Conservation (phyloP, 2,329 filamentous ascomycete species). For the Proliferodiscus dingleyae region DNA sequence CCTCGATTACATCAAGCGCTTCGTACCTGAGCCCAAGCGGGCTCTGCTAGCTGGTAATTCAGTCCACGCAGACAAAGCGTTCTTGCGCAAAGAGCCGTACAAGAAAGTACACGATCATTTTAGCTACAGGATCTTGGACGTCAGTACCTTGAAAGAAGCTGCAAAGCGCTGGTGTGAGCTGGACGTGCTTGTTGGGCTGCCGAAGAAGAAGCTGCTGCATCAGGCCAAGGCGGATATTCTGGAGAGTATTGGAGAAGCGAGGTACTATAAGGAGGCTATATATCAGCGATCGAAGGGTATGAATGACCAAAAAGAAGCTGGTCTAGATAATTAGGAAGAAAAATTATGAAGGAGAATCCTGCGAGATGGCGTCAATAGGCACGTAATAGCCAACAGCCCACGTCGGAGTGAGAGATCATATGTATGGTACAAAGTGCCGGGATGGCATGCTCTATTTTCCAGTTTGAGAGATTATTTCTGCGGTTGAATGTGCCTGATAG, state of each 20-base stretch:
- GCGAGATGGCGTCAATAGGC: too few species aligned
- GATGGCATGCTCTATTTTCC: too few species aligned
- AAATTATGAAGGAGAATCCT: too few species aligned
- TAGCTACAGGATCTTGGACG: slow-evolving; percentile 87
- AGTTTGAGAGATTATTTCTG: too few species aligned
- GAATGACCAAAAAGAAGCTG: background rate
- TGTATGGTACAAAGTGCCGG: too few species aligned
- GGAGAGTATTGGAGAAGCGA: slow-evolving; percentile 90
- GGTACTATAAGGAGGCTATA: slow-evolving; percentile 69
- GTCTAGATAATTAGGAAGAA: background rate
- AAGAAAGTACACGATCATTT: slow-evolving; percentile 67
- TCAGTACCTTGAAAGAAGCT: slow-evolving; percentile 89
- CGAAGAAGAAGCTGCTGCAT: slow-evolving; percentile 71
- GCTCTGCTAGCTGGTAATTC: slow-evolving; percentile 87
- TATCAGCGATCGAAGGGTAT: slow-evolving; percentile 41
- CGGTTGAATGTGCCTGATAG: too few species aligned
- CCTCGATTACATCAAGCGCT: slow-evolving; percentile 69
- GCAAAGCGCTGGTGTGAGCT: slow-evolving; percentile 71
- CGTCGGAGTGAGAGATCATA: too few species aligned
- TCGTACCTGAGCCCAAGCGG: slow-evolving; percentile 60
- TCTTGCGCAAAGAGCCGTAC: slow-evolving; percentile 73
- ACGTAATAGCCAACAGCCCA: too few species aligned
- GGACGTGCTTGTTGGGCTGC: slow-evolving; percentile 56
- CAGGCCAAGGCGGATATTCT: slow-evolving; percentile 85
- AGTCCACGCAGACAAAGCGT: slow-evolving; percentile 83